Base-by-base conservation (phyloP, 257 asterid species). In the Asclepias syriaca region DNA sequence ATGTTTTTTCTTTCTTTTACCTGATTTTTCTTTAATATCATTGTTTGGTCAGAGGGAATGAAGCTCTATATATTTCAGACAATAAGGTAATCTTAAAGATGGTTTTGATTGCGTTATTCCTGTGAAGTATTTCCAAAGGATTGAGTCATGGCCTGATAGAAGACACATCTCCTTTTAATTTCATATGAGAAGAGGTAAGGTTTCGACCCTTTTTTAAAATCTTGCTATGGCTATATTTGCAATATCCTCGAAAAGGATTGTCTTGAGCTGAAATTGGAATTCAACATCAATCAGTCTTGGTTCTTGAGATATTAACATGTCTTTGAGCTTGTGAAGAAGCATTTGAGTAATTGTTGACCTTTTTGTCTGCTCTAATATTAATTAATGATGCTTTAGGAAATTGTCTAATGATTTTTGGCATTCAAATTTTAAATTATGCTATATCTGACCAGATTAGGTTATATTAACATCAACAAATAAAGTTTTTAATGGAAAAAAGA, bases 91-190 rank as follows among this genome's bases (percentile, higher is more conserved):
- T 92, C 74, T 81, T 95, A 79, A 92, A 0, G 98, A 92, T 85
- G 99, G 99, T 29, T 87, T 90, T 66, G 89, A 90, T 39, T 98
- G 98, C 14, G 85, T 81, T 10, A 96, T 92, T 77, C 97, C 97
- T 0, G 85, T 57, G 55, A 90, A 85, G 84, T 95, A 89, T 77
- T 90, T 95, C 78, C 82, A 74, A 77, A 83, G 88, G 88, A 82
- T 92, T 61, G 96, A 90, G 79, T 84, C 97, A n/a, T 92, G 97
- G 97, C 97, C 99, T 34, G 79, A 77, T 75, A 87, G 93, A 83
- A 83, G 75, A 66, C 75, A 80, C 10, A 78, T 92, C 65, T 70
- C 91, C 32, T 81, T 91, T 49, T 80, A 78, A 50, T 37, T 16
- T 22, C 37, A 18, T 59, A 11, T 59, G 1, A 59, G n/a, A 5